Conservation (phyloP, 2,329 filamentous ascomycete genomes). For the Exutisphaerella laricina region DNA sequence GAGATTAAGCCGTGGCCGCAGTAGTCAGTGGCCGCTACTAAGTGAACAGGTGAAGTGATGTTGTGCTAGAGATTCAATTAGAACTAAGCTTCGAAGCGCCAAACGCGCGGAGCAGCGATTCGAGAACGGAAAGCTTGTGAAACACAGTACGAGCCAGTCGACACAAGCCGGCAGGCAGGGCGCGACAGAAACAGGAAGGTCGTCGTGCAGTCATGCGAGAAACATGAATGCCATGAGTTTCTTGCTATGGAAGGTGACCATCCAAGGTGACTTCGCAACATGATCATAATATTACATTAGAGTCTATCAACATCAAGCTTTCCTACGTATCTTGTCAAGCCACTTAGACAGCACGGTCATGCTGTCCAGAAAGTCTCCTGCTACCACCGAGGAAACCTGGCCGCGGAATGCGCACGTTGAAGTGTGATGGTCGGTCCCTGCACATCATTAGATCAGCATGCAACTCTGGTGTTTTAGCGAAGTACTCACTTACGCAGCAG, state of each 20-base stretch:
- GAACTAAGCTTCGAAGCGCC: neutral
- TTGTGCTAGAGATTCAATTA: neutral
- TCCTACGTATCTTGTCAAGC: too few species aligned
- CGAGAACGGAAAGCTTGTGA: neutral
- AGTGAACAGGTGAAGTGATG: neutral
- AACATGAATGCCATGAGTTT: neutral
- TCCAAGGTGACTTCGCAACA: neutral
- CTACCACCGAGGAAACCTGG: neutral
- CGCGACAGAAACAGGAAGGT: too few species aligned
- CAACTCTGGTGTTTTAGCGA: neutral
- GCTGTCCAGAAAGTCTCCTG: neutral
- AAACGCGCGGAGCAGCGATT: neutral
- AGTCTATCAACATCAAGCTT: too few species aligned
- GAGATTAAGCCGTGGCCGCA: too few species aligned
- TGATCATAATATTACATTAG: too few species aligned
- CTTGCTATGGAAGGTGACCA: neutral
- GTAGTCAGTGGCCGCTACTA: too few species aligned
- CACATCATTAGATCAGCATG: neutral
- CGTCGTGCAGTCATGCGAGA: too few species aligned
- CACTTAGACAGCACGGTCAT: neutral
- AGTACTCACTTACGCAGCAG: conserved; percentile 3
- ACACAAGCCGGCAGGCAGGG: too few species aligned
- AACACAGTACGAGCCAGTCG: too few species aligned
- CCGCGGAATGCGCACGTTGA: neutral
- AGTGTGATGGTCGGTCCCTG: neutral